phyloP scores from a whole-genome alignment of 2,329 filamentous ascomycete species.

The Cladosporium velox region DNA sequence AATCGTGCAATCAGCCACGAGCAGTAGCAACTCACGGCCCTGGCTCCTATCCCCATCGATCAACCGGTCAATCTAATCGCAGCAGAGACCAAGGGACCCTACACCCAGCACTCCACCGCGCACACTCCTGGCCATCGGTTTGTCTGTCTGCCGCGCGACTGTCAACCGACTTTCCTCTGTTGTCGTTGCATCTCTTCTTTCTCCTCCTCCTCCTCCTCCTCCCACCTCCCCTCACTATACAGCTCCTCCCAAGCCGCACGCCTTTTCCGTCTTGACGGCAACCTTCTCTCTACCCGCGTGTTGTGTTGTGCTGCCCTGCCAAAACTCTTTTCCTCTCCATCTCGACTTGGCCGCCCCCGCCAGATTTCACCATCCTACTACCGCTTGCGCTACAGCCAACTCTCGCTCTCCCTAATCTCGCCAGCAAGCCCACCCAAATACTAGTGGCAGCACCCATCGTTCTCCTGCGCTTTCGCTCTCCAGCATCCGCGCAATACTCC shows the following conservation, averaged over 20 bases:
- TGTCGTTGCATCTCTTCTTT: not conserved
- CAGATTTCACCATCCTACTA: not conserved
- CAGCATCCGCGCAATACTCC: not conserved
- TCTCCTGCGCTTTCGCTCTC: not conserved
- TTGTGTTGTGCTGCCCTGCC: constrained; percentile 1
- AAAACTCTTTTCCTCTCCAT: not conserved
- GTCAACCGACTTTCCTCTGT: not conserved
- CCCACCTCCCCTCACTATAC: no score
- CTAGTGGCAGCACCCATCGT: not conserved
- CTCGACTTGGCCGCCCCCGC: not conserved
- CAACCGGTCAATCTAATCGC: constrained; percentile 3
- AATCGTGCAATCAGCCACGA: not conserved
- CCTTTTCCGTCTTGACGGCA: constrained; percentile 6
- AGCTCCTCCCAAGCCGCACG: not conserved
- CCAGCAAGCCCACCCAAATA: not conserved
- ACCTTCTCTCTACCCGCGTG: constrained; percentile 5
- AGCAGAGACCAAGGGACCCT: not conserved
- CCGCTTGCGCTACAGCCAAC: constrained; percentile 3
- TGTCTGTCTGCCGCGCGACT: not conserved
- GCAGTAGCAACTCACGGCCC: constrained; percentile 6
- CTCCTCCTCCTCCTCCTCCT: not conserved
- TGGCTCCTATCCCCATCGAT: constrained; percentile 14
- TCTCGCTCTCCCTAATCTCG: constrained; percentile 9
- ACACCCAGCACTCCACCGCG: not conserved
- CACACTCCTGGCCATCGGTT: not conserved